Evolutionary conservation across 2,329 filamentous ascomycete species (phyloP), one percentile per base, ranked within the genome.

Genomic region (Aspergillus sergii): DNA sequence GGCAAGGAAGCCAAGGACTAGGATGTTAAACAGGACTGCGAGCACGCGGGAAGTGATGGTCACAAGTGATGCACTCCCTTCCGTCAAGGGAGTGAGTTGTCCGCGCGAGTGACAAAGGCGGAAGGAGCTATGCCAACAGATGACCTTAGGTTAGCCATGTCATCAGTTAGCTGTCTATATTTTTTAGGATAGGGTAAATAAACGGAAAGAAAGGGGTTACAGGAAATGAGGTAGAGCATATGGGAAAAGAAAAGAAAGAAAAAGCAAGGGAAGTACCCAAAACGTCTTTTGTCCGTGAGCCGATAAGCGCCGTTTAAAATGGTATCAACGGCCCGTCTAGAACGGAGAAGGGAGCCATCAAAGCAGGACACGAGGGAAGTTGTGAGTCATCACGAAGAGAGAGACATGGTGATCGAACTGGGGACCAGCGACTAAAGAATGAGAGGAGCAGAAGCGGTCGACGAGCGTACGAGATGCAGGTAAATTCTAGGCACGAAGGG

Each of bases 391-490:
- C 23, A 51, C 62, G 41, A 46, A 59, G 45, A 61, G 36, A 58
- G 36, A 62, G 57, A 62, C 43, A 63, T 48, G 34, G 41, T 60
- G 32, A 46, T 51, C 43, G 53, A 51, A 55, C 43, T 26, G 50
- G 30, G 46, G 28, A 36, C 26, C 28, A 53, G 45, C 21, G 51
- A 46, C 36, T 32, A 46, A 59, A 28, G 60, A 63, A 54, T 55
- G 62, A 58, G 59, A 62, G 48, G 60, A 51, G 54, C 57, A 26
- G 23, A 65, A 59, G 59, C 34, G 55, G 60, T 65, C 46, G 66
- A 64, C 56, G 53, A 63, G 56, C 32, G 53, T 56, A 60, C 56
- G 62, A 57, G 57, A 64, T 63, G 62, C 61, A 64, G 61, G 45
- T 58, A 32, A 54, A 61, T 43, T 50, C 58, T 60, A 63, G 45